Evolutionary conservation across 768 basidiomycete genomes (phyloP).

Genomic region (Trichaptum fuscoviolaceum): DNA sequence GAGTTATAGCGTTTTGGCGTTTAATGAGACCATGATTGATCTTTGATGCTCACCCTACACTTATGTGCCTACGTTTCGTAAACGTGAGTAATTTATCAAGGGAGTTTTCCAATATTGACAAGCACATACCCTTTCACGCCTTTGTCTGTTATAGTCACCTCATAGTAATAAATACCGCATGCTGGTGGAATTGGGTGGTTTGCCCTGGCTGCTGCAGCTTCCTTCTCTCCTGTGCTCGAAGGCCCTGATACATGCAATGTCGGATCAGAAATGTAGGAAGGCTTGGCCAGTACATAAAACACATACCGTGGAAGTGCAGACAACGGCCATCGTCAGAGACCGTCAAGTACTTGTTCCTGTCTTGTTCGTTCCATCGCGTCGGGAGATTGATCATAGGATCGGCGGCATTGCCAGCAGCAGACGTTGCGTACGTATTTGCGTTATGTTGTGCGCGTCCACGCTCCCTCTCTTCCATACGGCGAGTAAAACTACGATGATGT

Average conservation of each 20-base stretch:
- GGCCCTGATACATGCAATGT: constrained; percentile 33
- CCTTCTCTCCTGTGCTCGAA: constrained; percentile 60
- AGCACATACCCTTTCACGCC: constrained; percentile 69
- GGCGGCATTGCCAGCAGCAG: constrained; percentile 29
- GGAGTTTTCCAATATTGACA: constrained; percentile 3
- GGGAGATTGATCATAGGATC: constrained; percentile 51
- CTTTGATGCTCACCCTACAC: constrained; percentile 54
- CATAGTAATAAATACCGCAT: constrained; percentile 93
- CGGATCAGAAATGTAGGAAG: constrained; percentile 3
- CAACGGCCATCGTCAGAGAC: constrained; percentile 71
- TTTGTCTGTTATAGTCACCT: constrained; percentile 79
- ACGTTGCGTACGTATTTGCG: constrained; percentile 16
- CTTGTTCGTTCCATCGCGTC: constrained; percentile 74
- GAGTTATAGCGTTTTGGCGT: background rate
- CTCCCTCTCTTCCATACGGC: constrained; percentile 21
- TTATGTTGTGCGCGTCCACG: constrained; percentile 17
- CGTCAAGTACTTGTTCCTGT: constrained; percentile 50
- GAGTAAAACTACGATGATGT: constrained; percentile 5
- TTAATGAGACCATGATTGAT: constrained; percentile 15
- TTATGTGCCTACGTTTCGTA: constrained; percentile 53
- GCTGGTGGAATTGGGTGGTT: constrained; percentile 73
- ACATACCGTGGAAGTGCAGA: constrained; percentile 61
- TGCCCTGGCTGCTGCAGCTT: constrained; percentile 81
- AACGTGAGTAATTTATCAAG: constrained; percentile 15
- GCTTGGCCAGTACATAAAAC: background rate